Evolutionary conservation across 2,329 filamentous ascomycete genomes (phyloP).

Genomic region (Penicillium palitans): DNA sequence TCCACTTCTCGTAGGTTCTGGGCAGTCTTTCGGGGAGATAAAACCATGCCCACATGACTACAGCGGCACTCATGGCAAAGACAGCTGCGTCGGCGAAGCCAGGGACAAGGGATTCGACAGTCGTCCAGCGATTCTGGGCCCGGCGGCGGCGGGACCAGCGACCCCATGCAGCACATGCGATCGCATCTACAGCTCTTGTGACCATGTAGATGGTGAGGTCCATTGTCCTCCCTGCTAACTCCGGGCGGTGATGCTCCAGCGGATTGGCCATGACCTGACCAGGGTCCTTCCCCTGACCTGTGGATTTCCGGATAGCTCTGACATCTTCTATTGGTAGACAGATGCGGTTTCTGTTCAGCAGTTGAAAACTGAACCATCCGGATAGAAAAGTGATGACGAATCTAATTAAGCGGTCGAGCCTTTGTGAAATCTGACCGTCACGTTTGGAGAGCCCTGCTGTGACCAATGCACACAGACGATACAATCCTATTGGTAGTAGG

Average conservation of each 20-base stretch:
- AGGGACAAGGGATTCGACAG: constrained; percentile 44
- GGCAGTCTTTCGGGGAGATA: constrained; percentile 72
- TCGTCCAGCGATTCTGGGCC: constrained; percentile 30
- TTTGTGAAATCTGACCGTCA: constrained; percentile 19
- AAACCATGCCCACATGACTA: constrained; percentile 90
- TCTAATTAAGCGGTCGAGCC: constrained; percentile 31
- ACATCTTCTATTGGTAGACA: constrained; percentile 15
- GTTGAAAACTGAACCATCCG: constrained; percentile 50
- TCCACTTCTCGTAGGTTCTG: constrained; percentile 76
- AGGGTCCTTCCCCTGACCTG: constrained; percentile 7
- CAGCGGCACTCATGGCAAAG: constrained; percentile 69
- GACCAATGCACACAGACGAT: constrained; percentile 29
- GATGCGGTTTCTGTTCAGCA: constrained; percentile 47
- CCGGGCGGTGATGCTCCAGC: constrained; percentile 25
- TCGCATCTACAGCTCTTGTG: constrained; percentile 69
- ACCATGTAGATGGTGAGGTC: constrained; percentile 79
- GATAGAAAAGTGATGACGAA: constrained; percentile 51
- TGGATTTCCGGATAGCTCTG: constrained; percentile 9
- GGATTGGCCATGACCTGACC: constrained; percentile 6
- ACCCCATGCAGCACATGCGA: constrained; percentile 67
- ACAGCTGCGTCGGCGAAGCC: constrained; percentile 64
- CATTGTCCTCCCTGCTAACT: constrained; percentile 69
- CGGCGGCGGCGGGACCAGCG: constrained; percentile 43
- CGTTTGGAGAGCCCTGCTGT: constrained; percentile 20
- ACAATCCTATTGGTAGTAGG: constrained; percentile 40